Evolutionary conservation across 371 early-diverging fungal genomes (phyloP).

Genomic region (Syncephalis plumigaleata): DNA sequence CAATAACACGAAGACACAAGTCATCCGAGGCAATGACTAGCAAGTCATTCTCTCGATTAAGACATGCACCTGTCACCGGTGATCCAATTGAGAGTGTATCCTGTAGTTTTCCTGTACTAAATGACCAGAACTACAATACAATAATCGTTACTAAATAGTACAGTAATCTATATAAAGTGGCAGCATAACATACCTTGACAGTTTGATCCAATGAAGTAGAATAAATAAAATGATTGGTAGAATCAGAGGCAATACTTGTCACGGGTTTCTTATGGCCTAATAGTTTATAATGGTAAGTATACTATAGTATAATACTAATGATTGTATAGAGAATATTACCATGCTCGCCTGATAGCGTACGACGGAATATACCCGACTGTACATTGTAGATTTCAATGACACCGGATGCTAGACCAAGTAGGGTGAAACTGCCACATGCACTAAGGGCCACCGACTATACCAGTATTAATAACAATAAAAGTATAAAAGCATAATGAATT

Average conservation of each 20-base stretch:
- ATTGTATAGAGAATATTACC: slow-evolving; percentile 8
- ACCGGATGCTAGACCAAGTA: slow-evolving; percentile 64
- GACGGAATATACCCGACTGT: slow-evolving; percentile 75
- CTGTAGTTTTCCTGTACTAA: slow-evolving; percentile 36
- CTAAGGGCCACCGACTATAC: slow-evolving; percentile 42
- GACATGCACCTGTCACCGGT: slow-evolving; percentile 37
- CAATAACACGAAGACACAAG: slow-evolving; percentile 65
- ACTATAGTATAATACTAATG: not conserved
- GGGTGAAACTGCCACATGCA: slow-evolving; percentile 83
- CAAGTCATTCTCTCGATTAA: slow-evolving; percentile 57
- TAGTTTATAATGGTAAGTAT: not conserved
- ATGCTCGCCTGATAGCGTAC: slow-evolving; percentile 29
- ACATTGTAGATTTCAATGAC: slow-evolving; percentile 79
- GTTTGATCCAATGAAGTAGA: slow-evolving; percentile 66
- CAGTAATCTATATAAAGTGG: not conserved
- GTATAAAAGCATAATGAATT: slow-evolving; percentile 2
- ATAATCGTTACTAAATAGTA: no score
- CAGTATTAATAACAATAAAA: no score
- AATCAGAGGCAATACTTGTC: slow-evolving; percentile 62
- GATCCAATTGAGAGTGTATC: slow-evolving; percentile 50
- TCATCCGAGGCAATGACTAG: slow-evolving; percentile 76
- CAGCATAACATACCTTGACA: slow-evolving; percentile 40
- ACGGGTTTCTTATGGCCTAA: slow-evolving; percentile 65
- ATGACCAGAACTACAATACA: slow-evolving; percentile 53
- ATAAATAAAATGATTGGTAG: slow-evolving; percentile 47